Evolutionary conservation across 495 filamentous ascomycete species (phyloP).

Genomic region (Xanthoparmelia taractica): DNA sequence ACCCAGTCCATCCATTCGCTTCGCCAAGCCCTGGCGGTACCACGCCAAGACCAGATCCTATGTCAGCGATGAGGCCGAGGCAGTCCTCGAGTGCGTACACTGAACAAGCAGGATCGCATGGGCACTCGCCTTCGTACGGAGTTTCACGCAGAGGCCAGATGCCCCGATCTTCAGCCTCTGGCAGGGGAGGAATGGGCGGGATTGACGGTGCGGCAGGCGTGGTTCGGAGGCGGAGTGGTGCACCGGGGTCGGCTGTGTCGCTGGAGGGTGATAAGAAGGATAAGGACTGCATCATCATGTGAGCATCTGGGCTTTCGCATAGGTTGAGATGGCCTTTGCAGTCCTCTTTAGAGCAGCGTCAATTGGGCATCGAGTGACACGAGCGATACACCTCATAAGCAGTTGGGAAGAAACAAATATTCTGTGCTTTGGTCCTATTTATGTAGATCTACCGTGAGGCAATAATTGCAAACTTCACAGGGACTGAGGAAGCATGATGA

Average conservation of each 20-base stretch:
- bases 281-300: conserved; percentile 35
- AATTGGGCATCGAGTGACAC: not conserved
- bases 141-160: conserved; percentile 9
- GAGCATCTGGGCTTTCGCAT: not conserved
- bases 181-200: conserved; percentile 13
- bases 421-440: not conserved
- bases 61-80: conserved; percentile 15
- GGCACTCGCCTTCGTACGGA: conserved; percentile 20
- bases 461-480: not conserved
- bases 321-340: not conserved
- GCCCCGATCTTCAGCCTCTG: conserved; percentile 6
- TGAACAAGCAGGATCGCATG: conserved; percentile 14
- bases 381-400: no score
- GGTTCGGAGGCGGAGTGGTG: conserved; percentile 13
- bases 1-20: conserved; percentile 48
- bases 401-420: not conserved
- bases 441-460: not conserved
- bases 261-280: conserved; percentile 25
- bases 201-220: conserved; percentile 22
- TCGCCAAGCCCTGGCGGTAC: conserved; percentile 19
- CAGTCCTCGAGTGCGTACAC: conserved; percentile 18
- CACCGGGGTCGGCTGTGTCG: conserved; percentile 9
- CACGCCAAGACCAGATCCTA: conserved; percentile 8
- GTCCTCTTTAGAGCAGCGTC: not conserved
- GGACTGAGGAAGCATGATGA: not conserved